Percentiles rank a stretch among this genome's conserved stretches.
Conservation (phyloP, 139 green algal species). For the Eudorina sp. region DNA sequence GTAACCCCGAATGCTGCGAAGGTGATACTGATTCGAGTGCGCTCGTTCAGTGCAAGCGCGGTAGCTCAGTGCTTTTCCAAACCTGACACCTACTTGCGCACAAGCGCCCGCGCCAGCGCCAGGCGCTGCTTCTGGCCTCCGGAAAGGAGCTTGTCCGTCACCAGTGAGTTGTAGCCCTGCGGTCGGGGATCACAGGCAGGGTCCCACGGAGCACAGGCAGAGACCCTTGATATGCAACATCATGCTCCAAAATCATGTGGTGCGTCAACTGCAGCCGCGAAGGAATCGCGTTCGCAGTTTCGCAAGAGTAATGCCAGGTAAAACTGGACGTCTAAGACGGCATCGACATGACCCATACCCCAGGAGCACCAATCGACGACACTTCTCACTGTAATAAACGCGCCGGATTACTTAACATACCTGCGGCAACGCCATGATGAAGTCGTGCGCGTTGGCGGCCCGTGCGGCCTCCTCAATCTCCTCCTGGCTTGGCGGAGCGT, state of each 20-base stretch:
- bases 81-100: constrained; percentile 62
- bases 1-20: no score
- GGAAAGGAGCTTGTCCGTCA: constrained; percentile 73
- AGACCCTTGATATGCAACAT: neutral
- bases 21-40: no score
- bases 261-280: neutral
- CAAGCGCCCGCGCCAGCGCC: constrained; percentile 70
- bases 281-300: no score
- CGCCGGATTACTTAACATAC: no score
- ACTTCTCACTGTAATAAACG: no score
- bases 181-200: neutral
- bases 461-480: constrained; percentile 81
- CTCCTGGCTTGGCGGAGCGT: constrained; percentile 44
- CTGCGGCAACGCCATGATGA: constrained; percentile 85
- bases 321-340: no score
- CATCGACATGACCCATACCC: neutral
- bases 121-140: constrained; percentile 82
- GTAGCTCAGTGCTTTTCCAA: no score
- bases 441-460: constrained; percentile 89
- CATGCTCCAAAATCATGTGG: neutral
- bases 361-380: neutral
- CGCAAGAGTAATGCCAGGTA: no score
- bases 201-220: neutral
- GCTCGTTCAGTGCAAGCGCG: no score
- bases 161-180: constrained; percentile 40